Conservation (phyloP, 2,329 filamentous ascomycete species). For the Stachybotrys elegans region DNA sequence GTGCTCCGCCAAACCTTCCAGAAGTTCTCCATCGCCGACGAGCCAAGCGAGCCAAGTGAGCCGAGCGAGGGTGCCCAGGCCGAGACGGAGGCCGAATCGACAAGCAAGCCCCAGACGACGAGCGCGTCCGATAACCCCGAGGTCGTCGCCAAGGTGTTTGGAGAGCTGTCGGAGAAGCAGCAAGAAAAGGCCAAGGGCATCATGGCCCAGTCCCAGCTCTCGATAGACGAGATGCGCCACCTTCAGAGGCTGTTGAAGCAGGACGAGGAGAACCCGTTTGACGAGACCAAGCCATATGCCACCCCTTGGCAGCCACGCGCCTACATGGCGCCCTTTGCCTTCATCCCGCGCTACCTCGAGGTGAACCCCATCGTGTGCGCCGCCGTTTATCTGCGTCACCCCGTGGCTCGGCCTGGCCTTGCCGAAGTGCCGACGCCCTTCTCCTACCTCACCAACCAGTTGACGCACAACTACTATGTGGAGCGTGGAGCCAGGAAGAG, state of each 20-base stretch:
- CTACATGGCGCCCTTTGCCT: slow-evolving; percentile 89
- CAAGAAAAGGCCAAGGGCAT: slow-evolving; percentile 27
- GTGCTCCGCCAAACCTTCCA: slow-evolving; percentile 23
- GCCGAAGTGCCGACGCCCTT: slow-evolving; percentile 87
- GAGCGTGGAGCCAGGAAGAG: slow-evolving; percentile 57
- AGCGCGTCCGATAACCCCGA: slow-evolving; percentile 2
- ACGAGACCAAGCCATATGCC: slow-evolving; percentile 74
- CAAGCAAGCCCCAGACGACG: slow-evolving; percentile 4
- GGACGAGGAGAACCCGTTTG: slow-evolving; percentile 70
- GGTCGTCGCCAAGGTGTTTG: slow-evolving; percentile 27
- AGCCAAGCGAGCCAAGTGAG: slow-evolving; percentile 1
- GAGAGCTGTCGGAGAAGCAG: slow-evolving; percentile 25
- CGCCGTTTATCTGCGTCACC: slow-evolving; percentile 91
- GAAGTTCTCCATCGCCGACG: slow-evolving; percentile 18
- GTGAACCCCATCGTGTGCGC: slow-evolving; percentile 97
- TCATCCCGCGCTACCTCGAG: slow-evolving; percentile 91
- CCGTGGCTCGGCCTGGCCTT: slow-evolving; percentile 75
- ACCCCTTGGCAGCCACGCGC: slow-evolving; percentile 86
- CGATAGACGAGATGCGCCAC: slow-evolving; percentile 46
- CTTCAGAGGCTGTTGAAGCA: slow-evolving; percentile 54
- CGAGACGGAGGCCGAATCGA: slow-evolving; percentile 11
- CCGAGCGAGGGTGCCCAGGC: slow-evolving; percentile 12
- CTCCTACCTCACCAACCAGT: slow-evolving; percentile 60
- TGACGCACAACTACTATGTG: slow-evolving; percentile 94
- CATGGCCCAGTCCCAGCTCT: slow-evolving; percentile 26